Base-by-base conservation (phyloP, 129 eudicot species). In the Deinandra increscens region DNA sequence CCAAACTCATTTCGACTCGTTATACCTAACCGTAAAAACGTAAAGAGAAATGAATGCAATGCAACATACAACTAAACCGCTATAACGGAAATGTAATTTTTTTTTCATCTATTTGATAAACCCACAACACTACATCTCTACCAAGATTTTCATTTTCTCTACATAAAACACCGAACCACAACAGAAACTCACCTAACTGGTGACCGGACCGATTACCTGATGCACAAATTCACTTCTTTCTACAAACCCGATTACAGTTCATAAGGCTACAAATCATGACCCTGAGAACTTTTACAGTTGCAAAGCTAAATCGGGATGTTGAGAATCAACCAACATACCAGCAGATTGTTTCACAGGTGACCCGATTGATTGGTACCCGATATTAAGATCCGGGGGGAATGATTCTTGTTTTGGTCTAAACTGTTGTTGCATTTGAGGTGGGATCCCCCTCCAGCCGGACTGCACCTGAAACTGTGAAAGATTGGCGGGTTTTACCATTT, bases 281-380 rank as follows among this genome's bases (percentile, higher is more conserved):
- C 66, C 34, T 7, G 14, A 60, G 7, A 71, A 20, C 46, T 44
- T 72, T 71, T 70, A 94, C 36, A 94, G 95, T 70, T 94, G 99
- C 72, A 89, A 84, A 60, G 99, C 99, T 60, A 94, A 73, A 83
- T 94, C 97, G 3, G 99, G 99, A 75, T 94, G 99, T 86, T 87
- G 97, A 69, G 99, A 77, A 82, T 94, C 99, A 42, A 84, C 93
- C 76, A 79, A 10, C 49, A 87, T 83, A 18, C 81, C 84, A 4
- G 91, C 77, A 49, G 95, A 83, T n/a, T 87, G 97, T 81, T 84
- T 74, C 19, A 77, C 97, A 1, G 95, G 97, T 17, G 97, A 90
- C 41, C 90, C 90, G 13, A 89, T 51, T 10, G 96, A 85, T 72
- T 85, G 99, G 81, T 83, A 89, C 34, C 89, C 91, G 9, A 90